Evolutionary conservation across 2,329 filamentous ascomycete species (phyloP).

Genomic region (Coniochaeta ligniaria): DNA sequence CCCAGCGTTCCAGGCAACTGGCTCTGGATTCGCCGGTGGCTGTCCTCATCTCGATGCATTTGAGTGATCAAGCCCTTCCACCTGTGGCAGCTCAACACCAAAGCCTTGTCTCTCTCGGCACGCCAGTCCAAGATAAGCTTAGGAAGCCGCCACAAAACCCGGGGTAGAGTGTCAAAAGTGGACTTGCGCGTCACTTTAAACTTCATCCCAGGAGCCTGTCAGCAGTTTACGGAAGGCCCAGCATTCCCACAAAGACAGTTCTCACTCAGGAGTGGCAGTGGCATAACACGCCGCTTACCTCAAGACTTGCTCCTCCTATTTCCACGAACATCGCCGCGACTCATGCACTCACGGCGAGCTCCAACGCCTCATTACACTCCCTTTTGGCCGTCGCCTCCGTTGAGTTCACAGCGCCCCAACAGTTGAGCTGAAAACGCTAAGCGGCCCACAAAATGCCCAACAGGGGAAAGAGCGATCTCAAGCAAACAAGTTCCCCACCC

Average conservation of each 20-base stretch:
- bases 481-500: neutral
- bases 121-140: neutral
- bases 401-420: conserved; percentile 9
- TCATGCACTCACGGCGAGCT: neutral
- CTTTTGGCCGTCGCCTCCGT: conserved; percentile 1
- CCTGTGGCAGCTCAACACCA: neutral
- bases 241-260: too few species aligned
- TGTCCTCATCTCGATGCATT: neutral
- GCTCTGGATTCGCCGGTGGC: neutral
- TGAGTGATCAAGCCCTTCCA: neutral
- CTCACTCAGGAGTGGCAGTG: too few species aligned
- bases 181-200: neutral
- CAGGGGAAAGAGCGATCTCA: neutral
- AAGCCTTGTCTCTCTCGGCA: neutral
- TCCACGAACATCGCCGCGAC: neutral
- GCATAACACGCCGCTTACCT: too few species aligned
- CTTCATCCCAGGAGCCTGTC: neutral
- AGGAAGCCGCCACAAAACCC: neutral
- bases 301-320: neutral
- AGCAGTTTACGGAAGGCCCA: neutral
- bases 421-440: conserved; percentile 13
- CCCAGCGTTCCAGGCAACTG: too few species aligned
- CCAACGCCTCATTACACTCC: neutral
- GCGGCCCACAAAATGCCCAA: neutral
- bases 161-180: neutral